These are phyloP conservation scores for Adiantum capillusveneris DNA, from an alignment of 75 land plant species.

Conservation along the genomic window DNA sequence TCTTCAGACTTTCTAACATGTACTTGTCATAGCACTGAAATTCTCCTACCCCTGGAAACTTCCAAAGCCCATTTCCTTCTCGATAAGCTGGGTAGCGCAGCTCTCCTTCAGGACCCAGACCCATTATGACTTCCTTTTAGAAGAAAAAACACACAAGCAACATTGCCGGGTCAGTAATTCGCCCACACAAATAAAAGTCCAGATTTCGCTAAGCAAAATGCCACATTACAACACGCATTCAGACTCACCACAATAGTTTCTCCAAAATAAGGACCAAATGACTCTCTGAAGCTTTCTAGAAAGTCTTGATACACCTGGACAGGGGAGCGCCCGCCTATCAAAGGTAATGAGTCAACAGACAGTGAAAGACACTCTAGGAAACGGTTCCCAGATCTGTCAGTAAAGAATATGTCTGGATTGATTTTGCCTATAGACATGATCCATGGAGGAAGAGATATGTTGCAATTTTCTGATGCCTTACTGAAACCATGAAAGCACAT, in stretches of 20 bases:
- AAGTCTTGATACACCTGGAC: constrained; percentile 54
- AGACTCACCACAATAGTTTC: constrained; percentile 48
- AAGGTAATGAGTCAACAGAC: constrained; percentile 50
- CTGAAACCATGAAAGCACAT: constrained; percentile 49
- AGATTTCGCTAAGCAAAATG: no score
- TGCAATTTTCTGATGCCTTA: constrained; percentile 1
- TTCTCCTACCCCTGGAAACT: constrained; percentile 56
- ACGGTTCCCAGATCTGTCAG: constrained; percentile 37
- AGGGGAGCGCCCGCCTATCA: constrained; percentile 55
- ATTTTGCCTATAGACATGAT: constrained; percentile 31
- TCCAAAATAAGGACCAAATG: constrained; percentile 50
- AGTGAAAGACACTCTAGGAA: constrained; percentile 53
- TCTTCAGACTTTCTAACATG: constrained; percentile 54
- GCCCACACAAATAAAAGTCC: no score
- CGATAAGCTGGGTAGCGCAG: constrained; percentile 60
- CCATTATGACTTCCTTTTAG: constrained; percentile 51
- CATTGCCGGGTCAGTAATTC: no score
- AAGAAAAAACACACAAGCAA: background rate
- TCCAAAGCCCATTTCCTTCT: constrained; percentile 18
- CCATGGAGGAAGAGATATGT: constrained; percentile 54
- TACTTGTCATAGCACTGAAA: constrained; percentile 81
- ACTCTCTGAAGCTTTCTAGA: constrained; percentile 46
- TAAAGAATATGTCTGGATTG: constrained; percentile 42
- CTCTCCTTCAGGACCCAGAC: constrained; percentile 80
- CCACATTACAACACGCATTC: background rate